A percentile compares a stretch with the other conserved stretches of the same genome.
Conservation (phyloP, 257 asterid species). For the Solanum dulcamara region DNA sequence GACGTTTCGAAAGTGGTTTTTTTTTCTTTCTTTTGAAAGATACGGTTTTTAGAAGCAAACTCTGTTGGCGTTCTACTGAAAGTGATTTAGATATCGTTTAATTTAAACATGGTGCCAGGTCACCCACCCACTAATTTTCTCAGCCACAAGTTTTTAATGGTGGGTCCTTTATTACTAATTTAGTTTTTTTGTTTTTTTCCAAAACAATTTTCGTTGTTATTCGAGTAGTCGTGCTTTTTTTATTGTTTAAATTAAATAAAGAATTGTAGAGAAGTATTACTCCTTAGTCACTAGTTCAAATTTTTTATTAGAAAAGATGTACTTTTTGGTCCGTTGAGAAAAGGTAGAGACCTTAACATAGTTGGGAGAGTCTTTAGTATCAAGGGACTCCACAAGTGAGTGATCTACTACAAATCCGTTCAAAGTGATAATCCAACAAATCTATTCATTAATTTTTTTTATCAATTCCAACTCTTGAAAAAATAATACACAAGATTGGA, state of each 20-base stretch:
- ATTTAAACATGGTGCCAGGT: constrained; percentile 31
- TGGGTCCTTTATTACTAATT: neutral
- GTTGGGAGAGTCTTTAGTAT: neutral
- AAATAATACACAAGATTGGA: no score
- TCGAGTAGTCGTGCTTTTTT: neutral
- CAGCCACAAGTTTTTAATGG: constrained; percentile 52
- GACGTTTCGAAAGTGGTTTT: neutral
- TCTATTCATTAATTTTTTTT: no score
- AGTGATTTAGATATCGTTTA: constrained; percentile 29
- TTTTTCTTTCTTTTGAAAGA: neutral
- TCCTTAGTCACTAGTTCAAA: neutral
- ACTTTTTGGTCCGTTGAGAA: neutral
- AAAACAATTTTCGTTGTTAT: neutral
- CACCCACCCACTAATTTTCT: constrained; percentile 26
- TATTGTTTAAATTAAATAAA: neutral
- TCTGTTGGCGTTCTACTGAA: constrained; percentile 33
- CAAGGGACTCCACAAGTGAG: no score
- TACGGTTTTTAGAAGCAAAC: neutral
- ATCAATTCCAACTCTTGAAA: no score
- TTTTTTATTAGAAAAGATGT: neutral
- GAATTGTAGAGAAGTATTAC: neutral
- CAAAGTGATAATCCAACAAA: no score
- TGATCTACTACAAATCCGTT: no score
- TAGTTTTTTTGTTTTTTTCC: neutral
- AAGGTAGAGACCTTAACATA: neutral